These are phyloP conservation scores for Piromyces finnis DNA, from an alignment of 192 early-diverging fungal species.

Conservation along the genomic window DNA sequence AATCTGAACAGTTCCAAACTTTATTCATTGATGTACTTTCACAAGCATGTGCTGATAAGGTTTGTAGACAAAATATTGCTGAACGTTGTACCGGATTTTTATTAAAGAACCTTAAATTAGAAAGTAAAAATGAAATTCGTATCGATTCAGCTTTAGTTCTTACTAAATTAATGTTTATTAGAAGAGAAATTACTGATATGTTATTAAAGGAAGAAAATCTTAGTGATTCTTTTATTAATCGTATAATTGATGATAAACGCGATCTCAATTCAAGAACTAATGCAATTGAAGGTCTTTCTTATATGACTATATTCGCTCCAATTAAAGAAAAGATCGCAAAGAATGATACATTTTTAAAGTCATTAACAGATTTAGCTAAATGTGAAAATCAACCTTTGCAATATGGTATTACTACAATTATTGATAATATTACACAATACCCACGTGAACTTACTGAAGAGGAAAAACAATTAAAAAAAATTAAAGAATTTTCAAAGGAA, in stretches of 20 bases:
- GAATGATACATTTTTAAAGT: constrained; percentile 33
- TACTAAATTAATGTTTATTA: constrained; percentile 35
- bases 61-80: constrained; percentile 31
- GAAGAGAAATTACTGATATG: constrained; percentile 1
- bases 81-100: constrained; percentile 26
- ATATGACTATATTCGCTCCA: constrained; percentile 44
- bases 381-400: constrained; percentile 26
- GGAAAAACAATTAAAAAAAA: constrained; percentile 59
- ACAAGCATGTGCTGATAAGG: constrained; percentile 37
- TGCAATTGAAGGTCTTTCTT: constrained; percentile 67
- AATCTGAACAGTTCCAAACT: constrained; percentile 42
- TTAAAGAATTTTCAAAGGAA: constrained; percentile 46
- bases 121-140: constrained; percentile 17
- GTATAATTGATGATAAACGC: constrained; percentile 18
- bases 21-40: constrained; percentile 36
- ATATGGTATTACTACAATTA: constrained; percentile 56
- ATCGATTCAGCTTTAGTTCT: constrained; percentile 35
- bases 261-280: constrained; percentile 15
- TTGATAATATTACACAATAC: constrained; percentile 58
- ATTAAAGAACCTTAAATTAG: constrained; percentile 11
- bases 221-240: constrained; percentile 28
- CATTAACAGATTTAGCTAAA: constrained; percentile 21
- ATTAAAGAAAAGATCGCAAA: constrained; percentile 50
- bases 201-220: constrained; percentile 10
- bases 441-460: constrained; percentile 49